Conservation (phyloP, 805 yeast genomes). For the Kuraishia cidri region DNA sequence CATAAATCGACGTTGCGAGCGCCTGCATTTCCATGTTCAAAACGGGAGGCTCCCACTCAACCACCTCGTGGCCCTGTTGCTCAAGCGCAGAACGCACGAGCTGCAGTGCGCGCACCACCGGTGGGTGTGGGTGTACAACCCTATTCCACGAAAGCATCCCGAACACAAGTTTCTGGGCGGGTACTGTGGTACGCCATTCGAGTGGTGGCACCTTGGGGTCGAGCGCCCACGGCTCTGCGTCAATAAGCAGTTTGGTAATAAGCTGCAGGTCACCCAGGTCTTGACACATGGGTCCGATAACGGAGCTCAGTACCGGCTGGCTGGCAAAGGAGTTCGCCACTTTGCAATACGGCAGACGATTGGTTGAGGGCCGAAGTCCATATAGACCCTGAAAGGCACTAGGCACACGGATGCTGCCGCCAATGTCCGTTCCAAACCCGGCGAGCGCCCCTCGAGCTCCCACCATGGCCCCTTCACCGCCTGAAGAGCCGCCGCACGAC, state of each 20-base stretch:
- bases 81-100: constrained; percentile 17
- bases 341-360: constrained; percentile 21
- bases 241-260: constrained; percentile 27
- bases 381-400: constrained; percentile 48
- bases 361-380: constrained; percentile 43
- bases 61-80: constrained; percentile 40
- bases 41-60: constrained; percentile 35
- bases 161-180: constrained; percentile 19
- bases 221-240: constrained; percentile 34
- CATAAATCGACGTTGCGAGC: constrained; percentile 23
- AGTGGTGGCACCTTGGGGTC: constrained; percentile 36
- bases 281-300: constrained; percentile 46
- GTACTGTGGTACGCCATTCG: constrained; percentile 24
- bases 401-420: constrained; percentile 54
- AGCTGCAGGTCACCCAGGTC: constrained; percentile 39
- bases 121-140: constrained; percentile 38
- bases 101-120: constrained; percentile 34
- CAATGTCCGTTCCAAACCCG: constrained; percentile 59
- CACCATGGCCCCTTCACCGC: constrained; percentile 56
- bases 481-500: constrained; percentile 57
- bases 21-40: constrained; percentile 15
- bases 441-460: constrained; percentile 46
- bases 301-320: constrained; percentile 48
- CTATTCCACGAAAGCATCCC: constrained; percentile 34
- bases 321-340: constrained; percentile 32